phyloP scores from a whole-genome alignment of 2,329 filamentous ascomycete genomes.

The Sphaerulina musiva region DNA sequence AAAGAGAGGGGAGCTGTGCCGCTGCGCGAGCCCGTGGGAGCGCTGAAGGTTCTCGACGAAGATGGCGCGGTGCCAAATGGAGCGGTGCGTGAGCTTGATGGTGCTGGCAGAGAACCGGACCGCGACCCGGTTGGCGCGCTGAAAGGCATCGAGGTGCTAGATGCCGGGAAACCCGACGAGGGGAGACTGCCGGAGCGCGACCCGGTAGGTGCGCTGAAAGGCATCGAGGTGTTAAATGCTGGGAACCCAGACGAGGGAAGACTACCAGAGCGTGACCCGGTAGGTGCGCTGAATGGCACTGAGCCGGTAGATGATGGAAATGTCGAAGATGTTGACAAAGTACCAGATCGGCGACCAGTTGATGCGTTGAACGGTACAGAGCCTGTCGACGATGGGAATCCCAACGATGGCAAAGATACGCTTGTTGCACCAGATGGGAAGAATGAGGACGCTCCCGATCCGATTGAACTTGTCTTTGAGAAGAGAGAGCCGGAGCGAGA shows the following conservation, averaged over 20 bases:
- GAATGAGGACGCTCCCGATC: neutral
- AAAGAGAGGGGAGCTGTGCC: constrained; percentile 11
- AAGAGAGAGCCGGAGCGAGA: neutral
- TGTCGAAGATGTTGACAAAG: neutral
- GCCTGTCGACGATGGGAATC: neutral
- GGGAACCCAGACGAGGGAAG: neutral
- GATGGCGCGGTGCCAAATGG: constrained; percentile 8
- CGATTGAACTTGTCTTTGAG: neutral
- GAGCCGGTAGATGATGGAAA: neutral
- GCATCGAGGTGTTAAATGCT: neutral
- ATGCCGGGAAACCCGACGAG: neutral
- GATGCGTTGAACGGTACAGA: constrained; percentile 7
- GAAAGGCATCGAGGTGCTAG: constrained; percentile 2
- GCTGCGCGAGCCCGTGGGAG: constrained; percentile 3
- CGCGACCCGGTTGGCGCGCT: constrained; percentile 2
- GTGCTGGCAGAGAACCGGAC: constrained; percentile 3
- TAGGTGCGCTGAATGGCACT: neutral
- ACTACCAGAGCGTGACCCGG: neutral
- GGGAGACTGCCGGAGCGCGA: constrained; percentile 5
- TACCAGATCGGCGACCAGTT: constrained; percentile 9
- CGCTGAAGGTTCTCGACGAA: neutral
- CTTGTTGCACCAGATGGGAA: neutral
- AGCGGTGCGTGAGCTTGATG: constrained; percentile 9
- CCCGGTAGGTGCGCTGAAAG: constrained; percentile 5
- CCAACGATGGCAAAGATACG: neutral